Evolutionary conservation across 2,329 filamentous ascomycete genomes (phyloP).

Genomic region (Microdochium trichocladiopsis): DNA sequence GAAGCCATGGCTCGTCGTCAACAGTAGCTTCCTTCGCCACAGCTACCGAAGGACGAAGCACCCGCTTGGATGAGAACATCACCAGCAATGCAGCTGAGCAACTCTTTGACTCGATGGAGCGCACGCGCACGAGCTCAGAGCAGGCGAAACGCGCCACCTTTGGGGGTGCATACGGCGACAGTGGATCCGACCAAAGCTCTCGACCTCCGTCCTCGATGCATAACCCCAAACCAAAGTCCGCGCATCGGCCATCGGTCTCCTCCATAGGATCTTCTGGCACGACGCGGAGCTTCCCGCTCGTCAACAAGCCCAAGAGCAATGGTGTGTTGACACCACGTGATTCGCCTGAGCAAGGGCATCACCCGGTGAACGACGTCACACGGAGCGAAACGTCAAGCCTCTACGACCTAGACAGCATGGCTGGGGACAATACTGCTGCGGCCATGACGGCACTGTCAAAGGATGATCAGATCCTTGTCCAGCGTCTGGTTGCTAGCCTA

Average conservation of each 20-base stretch:
- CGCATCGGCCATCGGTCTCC: constrained; percentile 49
- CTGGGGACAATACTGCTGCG: constrained; percentile 19
- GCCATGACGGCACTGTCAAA: constrained; percentile 39
- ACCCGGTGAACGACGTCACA: constrained; percentile 39
- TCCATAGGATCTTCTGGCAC: constrained; percentile 53
- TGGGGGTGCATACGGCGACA: constrained; percentile 13
- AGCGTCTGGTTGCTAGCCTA: constrained; percentile 51
- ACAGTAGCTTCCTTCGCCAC: constrained; percentile 51
- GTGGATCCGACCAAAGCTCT: constrained; percentile 10
- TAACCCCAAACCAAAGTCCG: constrained; percentile 18
- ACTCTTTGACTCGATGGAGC: constrained; percentile 10
- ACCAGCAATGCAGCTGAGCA: constrained; percentile 14
- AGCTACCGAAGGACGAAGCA: constrained; percentile 38
- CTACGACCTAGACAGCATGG: constrained; percentile 24
- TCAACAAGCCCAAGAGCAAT: constrained; percentile 41
- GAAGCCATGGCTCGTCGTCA: constrained; percentile 41
- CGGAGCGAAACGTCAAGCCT: constrained; percentile 39
- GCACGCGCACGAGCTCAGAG: constrained; percentile 21
- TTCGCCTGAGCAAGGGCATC: constrained; percentile 42
- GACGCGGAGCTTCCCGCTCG: constrained; percentile 54
- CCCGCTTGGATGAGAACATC: constrained; percentile 12
- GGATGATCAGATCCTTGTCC: constrained; percentile 54
- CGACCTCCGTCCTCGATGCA: neutral
- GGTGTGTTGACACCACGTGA: constrained; percentile 38
- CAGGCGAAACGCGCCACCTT: constrained; percentile 18